Percentiles rank a stretch among this genome's conserved stretches.
Evolutionary conservation across 768 basidiomycete species (phyloP).

Genomic region (Phylloporus sp.): DNA sequence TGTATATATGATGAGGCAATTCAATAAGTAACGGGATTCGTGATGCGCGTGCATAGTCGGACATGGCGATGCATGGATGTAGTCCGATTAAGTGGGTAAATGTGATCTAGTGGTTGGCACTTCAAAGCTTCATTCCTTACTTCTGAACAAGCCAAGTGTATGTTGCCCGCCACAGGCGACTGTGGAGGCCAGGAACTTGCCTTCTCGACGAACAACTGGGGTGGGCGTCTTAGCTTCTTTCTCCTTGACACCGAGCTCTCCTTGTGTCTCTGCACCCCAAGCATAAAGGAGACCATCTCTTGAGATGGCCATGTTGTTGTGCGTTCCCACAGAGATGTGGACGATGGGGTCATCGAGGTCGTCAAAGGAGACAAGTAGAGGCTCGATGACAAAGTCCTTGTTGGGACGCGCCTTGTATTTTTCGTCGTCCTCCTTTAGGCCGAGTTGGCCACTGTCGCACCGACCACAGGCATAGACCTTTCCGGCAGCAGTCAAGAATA

Average conservation of each 20-base stretch:
- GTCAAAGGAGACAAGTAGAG: slow-evolving; percentile 62
- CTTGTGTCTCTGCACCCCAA: slow-evolving; percentile 77
- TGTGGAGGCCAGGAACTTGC: slow-evolving; percentile 45
- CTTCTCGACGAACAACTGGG: slow-evolving; percentile 65
- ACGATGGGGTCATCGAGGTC: slow-evolving; percentile 59
- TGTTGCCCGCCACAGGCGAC: slow-evolving; percentile 80
- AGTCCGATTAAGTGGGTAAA: slow-evolving; percentile 17
- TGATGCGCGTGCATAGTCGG: slow-evolving; percentile 15
- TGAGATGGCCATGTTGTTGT: slow-evolving; percentile 70
- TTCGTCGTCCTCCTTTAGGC: slow-evolving; percentile 62
- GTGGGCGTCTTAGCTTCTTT: slow-evolving; percentile 60
- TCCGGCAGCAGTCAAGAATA: slow-evolving; percentile 83
- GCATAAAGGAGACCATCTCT: slow-evolving; percentile 61
- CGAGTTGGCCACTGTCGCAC: slow-evolving; percentile 78
- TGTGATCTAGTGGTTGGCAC: slow-evolving; percentile 9
- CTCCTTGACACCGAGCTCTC: slow-evolving; percentile 65
- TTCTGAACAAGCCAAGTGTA: slow-evolving; percentile 66
- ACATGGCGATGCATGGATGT: slow-evolving; percentile 11
- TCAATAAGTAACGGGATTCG: slow-evolving; percentile 17
- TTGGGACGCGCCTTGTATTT: slow-evolving; percentile 52
- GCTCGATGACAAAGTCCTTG: slow-evolving; percentile 59
- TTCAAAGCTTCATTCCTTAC: slow-evolving; percentile 41
- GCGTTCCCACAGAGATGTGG: slow-evolving; percentile 61
- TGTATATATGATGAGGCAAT: slow-evolving; percentile 14
- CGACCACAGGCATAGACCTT: slow-evolving; percentile 86